Base-by-base conservation (phyloP, 2,329 filamentous ascomycete species). In the Calonectria hongkongensis region DNA sequence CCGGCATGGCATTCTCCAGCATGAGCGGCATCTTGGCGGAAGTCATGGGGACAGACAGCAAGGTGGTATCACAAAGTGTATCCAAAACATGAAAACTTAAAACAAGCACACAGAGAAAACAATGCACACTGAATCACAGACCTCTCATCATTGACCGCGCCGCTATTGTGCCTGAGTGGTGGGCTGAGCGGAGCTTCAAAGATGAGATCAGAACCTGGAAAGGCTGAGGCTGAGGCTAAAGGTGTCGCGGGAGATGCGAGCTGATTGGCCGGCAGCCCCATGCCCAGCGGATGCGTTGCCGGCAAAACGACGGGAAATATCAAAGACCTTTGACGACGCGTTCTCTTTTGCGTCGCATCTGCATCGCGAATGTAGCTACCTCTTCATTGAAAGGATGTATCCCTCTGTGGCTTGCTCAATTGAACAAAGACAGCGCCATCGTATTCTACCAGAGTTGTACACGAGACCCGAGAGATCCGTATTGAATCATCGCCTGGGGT, bases 21-120 rank as follows among this genome's bases (percentile, higher is more conserved):
- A 86, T 84, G 74, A 88, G 82, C 48, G 86, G 86, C 85, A 87
- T 87, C 76, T 83, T 84, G 76, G 82, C 80, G 69, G 82, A 79
- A 66, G 83, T 80, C 84, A 86, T 85, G 51, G 70, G 64, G 67
- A 47, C n/a, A 67, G 64, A 47, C n/a, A 67, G 64, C 21, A 54
- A 48, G 45, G 12, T 54, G 76, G 69, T 73, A 75, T 78, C 68
- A 77, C 73, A 73, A 71, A 68, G 51, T 67, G 28, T 64, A 73
- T 68, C 60, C 71, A 71, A 72, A 74, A 45, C 69, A 21, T 56
- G 30, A 71, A 68, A 78, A 66, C 36, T 62, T 48, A 64, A 62
- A 63, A 10, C 33, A 36, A 66, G 58, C 73, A 76, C 71, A 79
- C 67, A 28, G 72, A 63, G 43, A 71, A 58, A 43, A 58, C 21